A percentile compares a stretch with the other conserved stretches of the same genome.
Evolutionary conservation across 495 filamentous ascomycete genomes (phyloP).

Genomic region (Penicillium flavigenum): DNA sequence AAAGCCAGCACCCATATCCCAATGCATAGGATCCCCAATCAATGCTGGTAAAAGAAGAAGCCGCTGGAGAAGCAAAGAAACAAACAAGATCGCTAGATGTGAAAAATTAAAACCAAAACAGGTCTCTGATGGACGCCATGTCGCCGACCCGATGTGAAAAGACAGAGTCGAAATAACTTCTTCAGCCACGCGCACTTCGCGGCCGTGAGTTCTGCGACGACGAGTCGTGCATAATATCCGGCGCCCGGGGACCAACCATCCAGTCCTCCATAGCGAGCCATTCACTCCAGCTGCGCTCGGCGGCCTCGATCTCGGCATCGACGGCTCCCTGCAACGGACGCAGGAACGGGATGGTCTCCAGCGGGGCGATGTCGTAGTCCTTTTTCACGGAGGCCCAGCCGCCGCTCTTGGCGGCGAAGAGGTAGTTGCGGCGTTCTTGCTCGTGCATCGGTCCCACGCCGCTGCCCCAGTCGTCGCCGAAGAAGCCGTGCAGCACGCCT

Average conservation of each 20-base stretch:
- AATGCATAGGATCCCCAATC: constrained; percentile 2
- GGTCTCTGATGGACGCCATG: constrained; percentile 20
- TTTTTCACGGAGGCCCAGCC: constrained; percentile 85
- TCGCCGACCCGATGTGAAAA: constrained; percentile 15
- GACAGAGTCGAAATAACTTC: background rate
- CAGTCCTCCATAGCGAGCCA: constrained; percentile 95
- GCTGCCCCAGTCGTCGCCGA: constrained; percentile 82
- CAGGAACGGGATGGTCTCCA: constrained; percentile 84
- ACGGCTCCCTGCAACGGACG: constrained; percentile 71
- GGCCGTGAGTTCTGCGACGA: constrained; percentile 42
- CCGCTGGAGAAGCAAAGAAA: constrained; percentile 12
- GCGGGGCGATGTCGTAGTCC: constrained; percentile 78
- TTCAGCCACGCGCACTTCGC: constrained; percentile 36
- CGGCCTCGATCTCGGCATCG: constrained; percentile 77
- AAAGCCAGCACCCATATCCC: background rate
- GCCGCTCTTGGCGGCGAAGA: constrained; percentile 90
- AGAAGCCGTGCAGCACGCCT: constrained; percentile 86
- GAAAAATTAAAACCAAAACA: background rate
- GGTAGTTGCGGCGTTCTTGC: constrained; percentile 86
- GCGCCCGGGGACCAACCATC: constrained; percentile 74
- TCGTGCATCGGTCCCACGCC: constrained; percentile 84
- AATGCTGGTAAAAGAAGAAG: constrained; percentile 19
- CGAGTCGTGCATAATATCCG: constrained; percentile 47
- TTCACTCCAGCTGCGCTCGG: constrained; percentile 78
- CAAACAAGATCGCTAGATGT: constrained; percentile 20